A percentile compares a stretch with the other conserved stretches of the same genome.
phyloP scores from a whole-genome alignment of 768 basidiomycete species.

The Favolaschia claudopus region DNA sequence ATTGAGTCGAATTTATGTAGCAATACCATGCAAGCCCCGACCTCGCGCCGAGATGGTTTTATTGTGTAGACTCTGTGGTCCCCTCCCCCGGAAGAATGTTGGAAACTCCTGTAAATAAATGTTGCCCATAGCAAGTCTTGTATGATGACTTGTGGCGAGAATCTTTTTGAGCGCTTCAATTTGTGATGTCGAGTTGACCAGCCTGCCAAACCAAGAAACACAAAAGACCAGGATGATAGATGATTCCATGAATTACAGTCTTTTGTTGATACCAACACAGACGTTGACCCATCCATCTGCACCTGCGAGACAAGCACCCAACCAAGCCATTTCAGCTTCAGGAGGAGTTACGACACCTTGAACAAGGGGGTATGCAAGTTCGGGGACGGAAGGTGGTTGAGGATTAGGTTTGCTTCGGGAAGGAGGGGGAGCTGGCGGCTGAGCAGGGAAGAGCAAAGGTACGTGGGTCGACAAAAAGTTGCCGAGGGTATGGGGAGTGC shows the following conservation, averaged over 20 bases:
- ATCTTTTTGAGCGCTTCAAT: too few species aligned
- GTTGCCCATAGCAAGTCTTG: too few species aligned
- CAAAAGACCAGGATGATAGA: too few species aligned
- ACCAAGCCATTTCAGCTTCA: slow-evolving; percentile 92
- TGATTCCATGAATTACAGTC: slow-evolving; percentile 10
- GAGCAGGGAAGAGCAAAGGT: slow-evolving; percentile 78
- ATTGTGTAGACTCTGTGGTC: too few species aligned
- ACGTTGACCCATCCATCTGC: slow-evolving; percentile 97
- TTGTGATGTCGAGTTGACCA: too few species aligned
- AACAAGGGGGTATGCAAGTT: slow-evolving; percentile 79
- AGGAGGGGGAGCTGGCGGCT: slow-evolving; percentile 51
- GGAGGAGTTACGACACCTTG: slow-evolving; percentile 87
- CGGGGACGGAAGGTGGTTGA: slow-evolving; percentile 43
- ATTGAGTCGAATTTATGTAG: too few species aligned
- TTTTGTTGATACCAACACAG: slow-evolving; percentile 69
- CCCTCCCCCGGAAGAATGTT: too few species aligned
- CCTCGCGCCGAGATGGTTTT: too few species aligned
- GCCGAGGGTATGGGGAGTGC: slow-evolving; percentile 74
- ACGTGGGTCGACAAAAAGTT: slow-evolving; percentile 75
- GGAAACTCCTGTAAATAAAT: too few species aligned
- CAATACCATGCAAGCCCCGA: too few species aligned
- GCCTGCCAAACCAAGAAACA: too few species aligned
- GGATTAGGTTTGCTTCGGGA: slow-evolving; percentile 48
- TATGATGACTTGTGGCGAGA: too few species aligned
- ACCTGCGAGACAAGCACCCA: slow-evolving; percentile 90